Evolutionary conservation across 2,329 filamentous ascomycete genomes (phyloP).

Genomic region (Neonectria punicea): DNA sequence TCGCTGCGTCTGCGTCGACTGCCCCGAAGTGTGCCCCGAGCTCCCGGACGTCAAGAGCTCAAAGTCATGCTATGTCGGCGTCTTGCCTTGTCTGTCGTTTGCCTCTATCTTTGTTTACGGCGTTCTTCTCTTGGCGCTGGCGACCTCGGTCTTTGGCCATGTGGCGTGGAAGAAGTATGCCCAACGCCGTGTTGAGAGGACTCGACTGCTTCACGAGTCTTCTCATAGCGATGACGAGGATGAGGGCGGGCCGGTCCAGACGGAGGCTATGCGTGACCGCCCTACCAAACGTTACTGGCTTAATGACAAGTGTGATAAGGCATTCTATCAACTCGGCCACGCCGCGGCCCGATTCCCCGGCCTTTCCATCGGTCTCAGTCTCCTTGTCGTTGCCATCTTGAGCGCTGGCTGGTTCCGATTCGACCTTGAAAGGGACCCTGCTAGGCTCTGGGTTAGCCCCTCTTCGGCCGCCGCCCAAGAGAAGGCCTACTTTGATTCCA

Average conservation of each 20-base stretch:
- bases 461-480: conserved; percentile 90
- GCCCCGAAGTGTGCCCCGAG: conserved; percentile 83
- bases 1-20: conserved; percentile 94
- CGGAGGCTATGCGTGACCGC: conserved; percentile 79
- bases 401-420: conserved; percentile 92
- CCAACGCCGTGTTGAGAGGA: conserved; percentile 79
- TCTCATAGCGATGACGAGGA: conserved; percentile 92
- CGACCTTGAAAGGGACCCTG: conserved; percentile 89
- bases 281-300: conserved; percentile 83
- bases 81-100: conserved; percentile 93
- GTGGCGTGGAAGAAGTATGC: conserved; percentile 79
- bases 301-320: conserved; percentile 82
- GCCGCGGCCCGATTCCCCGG: conserved; percentile 84
- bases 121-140: conserved; percentile 74
- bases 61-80: conserved; percentile 82
- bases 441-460: conserved; percentile 95
- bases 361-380: conserved; percentile 80
- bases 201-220: conserved; percentile 88
- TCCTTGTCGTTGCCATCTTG: conserved; percentile 80
- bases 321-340: conserved; percentile 84
- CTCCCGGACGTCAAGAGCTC: conserved; percentile 79
- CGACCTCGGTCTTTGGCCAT: conserved; percentile 76
- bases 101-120: conserved; percentile 89
- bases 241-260: conserved; percentile 81
- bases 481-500: conserved; percentile 91